Conservation (phyloP, 1,284 basidiomycete species). For the Trametes pubescens region DNA sequence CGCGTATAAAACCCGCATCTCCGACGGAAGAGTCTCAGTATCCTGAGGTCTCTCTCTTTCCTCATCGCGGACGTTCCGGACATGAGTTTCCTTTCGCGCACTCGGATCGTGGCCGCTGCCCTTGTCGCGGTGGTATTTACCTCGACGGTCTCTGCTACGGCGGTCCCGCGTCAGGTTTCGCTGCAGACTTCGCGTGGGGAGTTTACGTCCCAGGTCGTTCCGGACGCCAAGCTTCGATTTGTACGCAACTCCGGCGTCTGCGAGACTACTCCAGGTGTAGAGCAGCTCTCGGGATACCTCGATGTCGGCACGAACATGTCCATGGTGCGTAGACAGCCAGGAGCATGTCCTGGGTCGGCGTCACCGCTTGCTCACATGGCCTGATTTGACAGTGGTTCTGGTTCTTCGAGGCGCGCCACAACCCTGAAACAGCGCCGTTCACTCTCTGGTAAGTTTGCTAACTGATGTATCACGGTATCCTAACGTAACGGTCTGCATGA, state of each 20-base stretch:
- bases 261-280: slow-evolving; percentile 73
- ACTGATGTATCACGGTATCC: slow-evolving; percentile 8
- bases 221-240: slow-evolving; percentile 53
- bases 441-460: slow-evolving; percentile 60
- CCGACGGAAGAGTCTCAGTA: too few relatives aligned
- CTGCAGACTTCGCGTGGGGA: slow-evolving; percentile 19
- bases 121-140: background rate
- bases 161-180: background rate
- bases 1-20: background rate
- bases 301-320: slow-evolving; percentile 68
- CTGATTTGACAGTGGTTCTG: slow-evolving; percentile 63
- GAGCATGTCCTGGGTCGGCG: background rate
- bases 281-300: slow-evolving; percentile 74
- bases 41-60: background rate
- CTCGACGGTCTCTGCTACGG: background rate
- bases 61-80: background rate
- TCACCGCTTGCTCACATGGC: background rate
- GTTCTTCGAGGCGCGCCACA: slow-evolving; percentile 73
- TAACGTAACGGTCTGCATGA: slow-evolving; percentile 13
- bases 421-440: slow-evolving; percentile 68
- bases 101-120: background rate
- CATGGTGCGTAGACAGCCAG: slow-evolving; percentile 50
- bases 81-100: background rate
- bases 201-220: slow-evolving; percentile 33
- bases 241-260: slow-evolving; percentile 74